phyloP scores from a whole-genome alignment of 768 basidiomycete genomes.

The Serendipita sp. region DNA sequence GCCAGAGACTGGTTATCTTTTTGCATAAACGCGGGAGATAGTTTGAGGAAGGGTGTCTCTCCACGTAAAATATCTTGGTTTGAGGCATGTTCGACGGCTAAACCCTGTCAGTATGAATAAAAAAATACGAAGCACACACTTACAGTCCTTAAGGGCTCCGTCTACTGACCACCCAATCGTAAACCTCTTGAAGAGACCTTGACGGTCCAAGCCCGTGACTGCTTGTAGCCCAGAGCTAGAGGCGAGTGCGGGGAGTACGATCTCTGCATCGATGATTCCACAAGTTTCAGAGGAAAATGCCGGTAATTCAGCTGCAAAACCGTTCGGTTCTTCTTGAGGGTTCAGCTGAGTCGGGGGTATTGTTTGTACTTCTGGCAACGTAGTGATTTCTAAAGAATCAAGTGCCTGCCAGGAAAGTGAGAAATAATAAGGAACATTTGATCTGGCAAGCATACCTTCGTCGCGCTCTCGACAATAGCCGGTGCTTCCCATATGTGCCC shows the following conservation, averaged over 20 bases:
- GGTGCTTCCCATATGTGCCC: conserved; percentile 54
- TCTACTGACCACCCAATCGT: conserved; percentile 56
- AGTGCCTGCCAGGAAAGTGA: conserved; percentile 26
- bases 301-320: conserved; percentile 23
- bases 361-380: conserved; percentile 20
- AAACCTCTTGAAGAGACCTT: conserved; percentile 37
- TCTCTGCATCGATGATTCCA: conserved; percentile 29
- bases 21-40: conserved; percentile 77
- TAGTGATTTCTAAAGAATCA: conserved; percentile 23
- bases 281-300: conserved; percentile 10
- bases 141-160: conserved; percentile 59
- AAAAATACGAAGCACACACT: conserved; percentile 17
- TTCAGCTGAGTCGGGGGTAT: conserved; percentile 24
- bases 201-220: conserved; percentile 45
- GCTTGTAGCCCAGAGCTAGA: conserved; percentile 39
- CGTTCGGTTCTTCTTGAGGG: conserved; percentile 27
- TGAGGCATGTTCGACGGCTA: conserved; percentile 40
- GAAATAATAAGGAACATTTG: not conserved
- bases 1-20: conserved; percentile 81
- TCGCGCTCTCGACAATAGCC: conserved; percentile 36
- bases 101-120: conserved; percentile 1
- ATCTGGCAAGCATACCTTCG: conserved; percentile 30
- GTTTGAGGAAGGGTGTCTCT: conserved; percentile 62
- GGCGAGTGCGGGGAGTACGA: conserved; percentile 40
- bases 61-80: conserved; percentile 42